Evolutionary conservation across 345 rosid species (phyloP).

Genomic region (Hirschfeldia incana): DNA sequence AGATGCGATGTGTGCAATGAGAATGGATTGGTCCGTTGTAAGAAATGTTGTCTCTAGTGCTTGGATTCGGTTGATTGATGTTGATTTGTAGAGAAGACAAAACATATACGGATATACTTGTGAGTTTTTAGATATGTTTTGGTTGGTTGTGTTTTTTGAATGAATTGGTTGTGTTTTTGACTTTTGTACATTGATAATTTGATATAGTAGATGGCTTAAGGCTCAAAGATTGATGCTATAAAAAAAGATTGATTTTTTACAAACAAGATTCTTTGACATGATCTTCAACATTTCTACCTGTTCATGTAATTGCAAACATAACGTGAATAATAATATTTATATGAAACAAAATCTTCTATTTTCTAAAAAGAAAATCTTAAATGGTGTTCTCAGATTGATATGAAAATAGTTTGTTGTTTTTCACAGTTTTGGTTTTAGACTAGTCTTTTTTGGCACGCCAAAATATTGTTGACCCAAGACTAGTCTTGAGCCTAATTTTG

Average conservation of each 20-base stretch:
- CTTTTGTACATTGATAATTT: neutral
- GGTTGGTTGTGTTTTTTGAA: conserved; percentile 1
- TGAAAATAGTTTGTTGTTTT: no score
- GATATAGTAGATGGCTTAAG: neutral
- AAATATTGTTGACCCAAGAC: no score
- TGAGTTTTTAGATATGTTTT: conserved; percentile 18
- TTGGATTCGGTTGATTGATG: conserved; percentile 12
- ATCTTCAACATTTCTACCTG: neutral
- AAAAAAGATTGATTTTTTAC: neutral
- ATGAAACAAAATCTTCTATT: neutral
- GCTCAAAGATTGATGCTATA: neutral
- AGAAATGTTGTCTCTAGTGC: conserved; percentile 50
- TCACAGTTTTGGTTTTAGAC: neutral
- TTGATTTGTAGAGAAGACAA: conserved; percentile 23
- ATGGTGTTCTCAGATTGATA: neutral
- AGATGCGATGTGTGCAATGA: conserved; percentile 76
- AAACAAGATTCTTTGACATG: neutral
- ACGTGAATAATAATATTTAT: no score
- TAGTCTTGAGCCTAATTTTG: no score
- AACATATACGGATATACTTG: conserved; percentile 7
- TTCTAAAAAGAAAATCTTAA: neutral
- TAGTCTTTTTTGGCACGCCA: neutral
- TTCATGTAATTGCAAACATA: neutral
- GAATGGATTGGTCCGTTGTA: conserved; percentile 81
- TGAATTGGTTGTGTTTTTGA: conserved; percentile 3